These are phyloP conservation scores for Cyclotella baltica DNA, from an alignment of 108 stramenopile species.

Conservation along the genomic window DNA sequence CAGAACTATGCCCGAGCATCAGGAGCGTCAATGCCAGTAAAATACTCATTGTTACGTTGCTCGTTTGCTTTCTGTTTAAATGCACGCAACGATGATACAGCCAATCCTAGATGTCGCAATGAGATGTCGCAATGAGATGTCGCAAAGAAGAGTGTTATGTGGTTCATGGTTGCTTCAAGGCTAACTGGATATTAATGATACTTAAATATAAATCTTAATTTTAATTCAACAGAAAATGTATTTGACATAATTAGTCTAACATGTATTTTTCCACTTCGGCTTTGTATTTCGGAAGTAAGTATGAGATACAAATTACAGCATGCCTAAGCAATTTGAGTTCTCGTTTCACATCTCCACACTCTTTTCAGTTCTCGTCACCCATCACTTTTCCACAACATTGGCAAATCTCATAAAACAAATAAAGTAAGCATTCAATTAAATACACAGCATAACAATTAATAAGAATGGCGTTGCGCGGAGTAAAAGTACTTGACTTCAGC, in stretches of 20 bases:
- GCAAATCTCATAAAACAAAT: neutral
- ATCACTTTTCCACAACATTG: neutral
- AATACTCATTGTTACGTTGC: too few relatives aligned
- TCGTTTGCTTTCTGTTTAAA: too few relatives aligned
- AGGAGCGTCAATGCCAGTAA: neutral
- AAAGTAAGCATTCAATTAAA: neutral
- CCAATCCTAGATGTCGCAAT: too few relatives aligned
- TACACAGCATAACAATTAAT: neutral
- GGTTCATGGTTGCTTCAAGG: too few relatives aligned
- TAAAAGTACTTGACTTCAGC: constrained; percentile 56
- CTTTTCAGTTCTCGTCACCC: neutral
- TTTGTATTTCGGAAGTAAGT: too few relatives aligned
- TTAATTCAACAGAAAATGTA: too few relatives aligned
- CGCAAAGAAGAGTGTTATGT: too few relatives aligned
- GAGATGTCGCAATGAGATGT: too few relatives aligned
- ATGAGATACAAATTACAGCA: too few relatives aligned
- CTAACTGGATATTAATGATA: neutral
- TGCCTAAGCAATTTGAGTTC: neutral
- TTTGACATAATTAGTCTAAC: too few relatives aligned
- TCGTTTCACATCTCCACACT: neutral
- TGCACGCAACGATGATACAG: too few relatives aligned
- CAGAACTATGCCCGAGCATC: neutral
- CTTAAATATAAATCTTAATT: neutral
- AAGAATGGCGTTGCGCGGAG: constrained; percentile 44
- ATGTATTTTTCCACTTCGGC: too few relatives aligned